Base-by-base conservation (phyloP, 805 yeast genomes). In the Saccharomycopsis sp. region DNA sequence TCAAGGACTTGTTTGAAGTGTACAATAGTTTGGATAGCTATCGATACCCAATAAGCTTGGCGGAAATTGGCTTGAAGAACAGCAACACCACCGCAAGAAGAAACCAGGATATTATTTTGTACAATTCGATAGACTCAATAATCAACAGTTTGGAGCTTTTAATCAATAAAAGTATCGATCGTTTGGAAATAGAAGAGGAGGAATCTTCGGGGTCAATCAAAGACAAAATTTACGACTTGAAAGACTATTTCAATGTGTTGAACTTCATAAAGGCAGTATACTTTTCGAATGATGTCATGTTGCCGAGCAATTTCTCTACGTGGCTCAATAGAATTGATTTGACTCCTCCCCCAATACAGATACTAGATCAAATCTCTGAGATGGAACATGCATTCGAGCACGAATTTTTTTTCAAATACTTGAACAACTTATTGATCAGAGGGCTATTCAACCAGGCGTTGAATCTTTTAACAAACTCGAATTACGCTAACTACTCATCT, bases 261-360 rank as follows among this genome's bases (percentile, higher is more conserved):
- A 83, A 82, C 59, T 79, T 90, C 63, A 66, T 87, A 24, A 77
- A 77, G 53, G 80, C 88, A 0, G 67, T 80, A 41, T 73, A 75
- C 63, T 83, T 82, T 62, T 65, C 74, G 1, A 73, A 75, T 16
- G 66, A 70, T 12, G 72, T 75, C 57, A 72, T 68, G 53, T 73
- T 74, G 62, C 77, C 83, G 34, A 73, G 73, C 52, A 66, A 75
- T 46, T 68, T 83, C 40, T 69, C 77, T 15, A 77, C 75, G 52
- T 87, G 94, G 94, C 74, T 85, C 24, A 87, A 87, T 65, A 75
- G 81, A 57, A 83, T 85, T 34, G 89, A 86, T 66, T 83, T 85
- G 3, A 80, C 81, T 29, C 54, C 54, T 63, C 91, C 91, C 1
- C 81, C 78, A 58, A 73, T 74, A 18, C 80, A 76, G 24, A 68